Evolutionary conservation across 371 early-diverging fungal species (phyloP), one percentile per base, ranked within the genome.

Genomic region (Sporodiniella umbellata): DNA sequence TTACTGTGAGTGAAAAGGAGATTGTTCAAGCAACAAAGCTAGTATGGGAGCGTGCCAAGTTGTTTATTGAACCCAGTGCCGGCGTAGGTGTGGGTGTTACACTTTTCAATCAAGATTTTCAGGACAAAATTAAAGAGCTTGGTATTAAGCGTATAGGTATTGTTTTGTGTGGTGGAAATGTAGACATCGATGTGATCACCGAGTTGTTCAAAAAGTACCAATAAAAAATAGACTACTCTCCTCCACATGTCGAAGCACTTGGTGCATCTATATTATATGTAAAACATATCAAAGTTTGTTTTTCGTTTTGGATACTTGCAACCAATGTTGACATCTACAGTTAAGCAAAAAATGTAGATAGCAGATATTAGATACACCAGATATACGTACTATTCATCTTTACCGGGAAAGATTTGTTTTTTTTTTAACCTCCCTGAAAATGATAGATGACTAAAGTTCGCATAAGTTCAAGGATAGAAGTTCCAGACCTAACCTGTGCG

Each of bases 61-160:
- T 77, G 0, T 70, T 72, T 18, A 70, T 80, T 40, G 84, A 83
- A 51, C 79, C 84, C 7, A 74, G 75, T 43, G 74, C 79, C 0
- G 79, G 72, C 4, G 79, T 79, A 12, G 71, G 71, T 18, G 62
- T 78, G 5, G 81, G 80, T 26, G 68, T 75, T 0, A 60, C 70
- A 12, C 51, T 83, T 15, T 75, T 53, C 38, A 71, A 70, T 47
- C 48, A 64, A 8, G 72, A 67, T 0, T 76, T 76, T 25, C 50
- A 59, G 19, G 49, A 55, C 1, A 35, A 19, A 3, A 46, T 54
- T 6, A 58, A 54, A 37, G 42, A 53, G 7, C 26, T 62, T 2
- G 18, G 42, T 1, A 24, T 72, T 1, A 48, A 51, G 8, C 42
- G 62, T 4, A 64, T 78, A 37, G 78, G 75, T 18, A 47, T 78